Evolutionary conservation across 2,329 filamentous ascomycete genomes (phyloP), one percentile per base, ranked within the genome.

Genomic region (Exophiala sp.): DNA sequence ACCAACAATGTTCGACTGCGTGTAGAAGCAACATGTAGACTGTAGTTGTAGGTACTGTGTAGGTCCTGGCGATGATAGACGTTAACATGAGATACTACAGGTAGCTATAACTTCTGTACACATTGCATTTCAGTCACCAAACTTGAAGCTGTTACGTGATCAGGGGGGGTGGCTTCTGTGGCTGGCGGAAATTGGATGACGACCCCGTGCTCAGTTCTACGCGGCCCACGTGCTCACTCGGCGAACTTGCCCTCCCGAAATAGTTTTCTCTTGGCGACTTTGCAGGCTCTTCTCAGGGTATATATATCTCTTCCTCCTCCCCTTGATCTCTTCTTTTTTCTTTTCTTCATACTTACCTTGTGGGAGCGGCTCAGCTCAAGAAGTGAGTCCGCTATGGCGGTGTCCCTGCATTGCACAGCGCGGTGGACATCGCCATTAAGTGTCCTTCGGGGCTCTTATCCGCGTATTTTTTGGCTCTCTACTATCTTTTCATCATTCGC

Each of bases 321-420:
- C 3, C 38, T 21, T 27, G 19, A 23, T 41, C 23, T 16, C 24
- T 21, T 41, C 24, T 14, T 19, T 41, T 41, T 41, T 41, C 16
- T 44, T 27, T 47, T 48, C 24, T 50, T 50, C 52, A 54, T 54
- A 54, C 38, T 41, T 41, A 60, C 58, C 58, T 61, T 61, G 55
- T 58, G 53, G 52, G 52, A 56, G 50, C 50, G 41, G 46, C 50
- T 46, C 45, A 50, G 58, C 55, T 61, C 58, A 61, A 59, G 57
- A 56, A 61, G 46, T 35, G 46, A 47, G 48, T 54, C 55, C 43
- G 49, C 51, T 56, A 56, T 55, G 38, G 56, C 46, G 50, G 50
- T 56, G 52, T 56, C 58, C 51, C 57, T 59, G 51, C 58, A 61
- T 61, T 61, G 58, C 58, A 61, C 58, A 61, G 46, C 58, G 58